Evolutionary conservation across 371 early-diverging fungal genomes (phyloP).

Genomic region (Mucor velutinosus): DNA sequence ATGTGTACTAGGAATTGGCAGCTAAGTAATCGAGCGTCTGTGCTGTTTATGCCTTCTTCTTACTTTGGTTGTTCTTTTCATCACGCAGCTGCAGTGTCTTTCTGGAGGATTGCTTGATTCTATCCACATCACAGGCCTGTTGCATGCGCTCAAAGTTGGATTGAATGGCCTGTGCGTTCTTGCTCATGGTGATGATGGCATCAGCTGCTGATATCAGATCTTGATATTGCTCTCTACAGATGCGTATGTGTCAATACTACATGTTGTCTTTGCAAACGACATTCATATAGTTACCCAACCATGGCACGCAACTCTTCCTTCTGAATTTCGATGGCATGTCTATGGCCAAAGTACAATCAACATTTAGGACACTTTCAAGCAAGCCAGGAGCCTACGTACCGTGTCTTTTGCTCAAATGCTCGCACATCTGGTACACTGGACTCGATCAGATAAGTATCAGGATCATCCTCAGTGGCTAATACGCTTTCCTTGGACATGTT

Average conservation of each 20-base stretch:
- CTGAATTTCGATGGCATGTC: slow-evolving; percentile 70
- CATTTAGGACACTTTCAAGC: not conserved
- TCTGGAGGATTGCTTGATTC: slow-evolving; percentile 42
- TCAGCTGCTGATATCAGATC: slow-evolving; percentile 87
- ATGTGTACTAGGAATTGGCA: slow-evolving; percentile 1
- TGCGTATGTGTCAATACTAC: not conserved
- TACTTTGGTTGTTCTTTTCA: slow-evolving; percentile 18
- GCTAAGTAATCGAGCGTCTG: not conserved
- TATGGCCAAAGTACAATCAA: not conserved
- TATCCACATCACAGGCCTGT: slow-evolving; percentile 57
- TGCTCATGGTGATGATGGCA: slow-evolving; percentile 76
- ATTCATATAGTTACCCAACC: slow-evolving; percentile 73
- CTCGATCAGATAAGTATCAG: slow-evolving; percentile 21
- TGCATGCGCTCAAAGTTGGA: slow-evolving; percentile 64
- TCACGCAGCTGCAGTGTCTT: slow-evolving; percentile 6
- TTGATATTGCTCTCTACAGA: slow-evolving; percentile 77
- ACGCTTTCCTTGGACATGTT: slow-evolving; percentile 10
- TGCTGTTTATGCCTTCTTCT: not conserved
- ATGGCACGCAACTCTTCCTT: slow-evolving; percentile 80
- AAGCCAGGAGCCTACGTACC: slow-evolving; percentile 5
- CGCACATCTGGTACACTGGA: slow-evolving; percentile 27
- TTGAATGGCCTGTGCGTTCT: slow-evolving; percentile 58
- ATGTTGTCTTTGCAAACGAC: not conserved
- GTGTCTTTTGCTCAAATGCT: slow-evolving; percentile 28
- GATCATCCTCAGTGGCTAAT: slow-evolving; percentile 10